phyloP scores from a whole-genome alignment of 2,329 filamentous ascomycete species.

The Paramyrothecium roridum region DNA sequence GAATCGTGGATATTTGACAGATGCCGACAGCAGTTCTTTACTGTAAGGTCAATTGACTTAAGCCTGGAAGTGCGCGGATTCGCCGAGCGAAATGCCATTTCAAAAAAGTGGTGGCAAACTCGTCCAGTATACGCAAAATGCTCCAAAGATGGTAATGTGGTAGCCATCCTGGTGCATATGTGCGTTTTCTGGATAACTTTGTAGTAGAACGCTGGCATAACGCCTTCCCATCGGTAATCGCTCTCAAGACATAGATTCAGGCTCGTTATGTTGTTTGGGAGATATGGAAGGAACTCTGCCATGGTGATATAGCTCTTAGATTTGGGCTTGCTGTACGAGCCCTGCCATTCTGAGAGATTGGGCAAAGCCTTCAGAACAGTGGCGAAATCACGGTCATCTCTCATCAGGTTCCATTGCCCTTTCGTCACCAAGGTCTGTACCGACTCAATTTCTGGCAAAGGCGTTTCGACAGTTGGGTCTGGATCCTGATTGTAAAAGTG shows the following conservation, averaged over 20 bases:
- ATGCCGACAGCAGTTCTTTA: constrained; percentile 70
- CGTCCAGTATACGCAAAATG: constrained; percentile 71
- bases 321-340: constrained; percentile 69
- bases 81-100: constrained; percentile 47
- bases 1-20: constrained; percentile 55
- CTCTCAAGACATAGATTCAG: constrained; percentile 69
- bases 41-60: constrained; percentile 66
- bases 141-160: constrained; percentile 59
- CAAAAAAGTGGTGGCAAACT: constrained; percentile 68
- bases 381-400: constrained; percentile 59
- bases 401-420: constrained; percentile 75
- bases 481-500: constrained; percentile 24
- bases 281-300: constrained; percentile 56
- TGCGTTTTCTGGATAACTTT: constrained; percentile 60
- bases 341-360: constrained; percentile 60
- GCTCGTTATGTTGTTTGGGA: constrained; percentile 57
- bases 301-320: constrained; percentile 71
- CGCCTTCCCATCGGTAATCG: constrained; percentile 64
- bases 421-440: constrained; percentile 69
- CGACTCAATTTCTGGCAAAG: constrained; percentile 46
- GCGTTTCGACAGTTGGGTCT: constrained; percentile 20
- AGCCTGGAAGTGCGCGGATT: constrained; percentile 49
- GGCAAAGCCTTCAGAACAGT: constrained; percentile 61
- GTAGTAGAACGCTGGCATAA: constrained; percentile 57
- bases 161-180: constrained; percentile 63